phyloP scores from a whole-genome alignment of 495 filamentous ascomycete species.

The Xylaria intraflava region DNA sequence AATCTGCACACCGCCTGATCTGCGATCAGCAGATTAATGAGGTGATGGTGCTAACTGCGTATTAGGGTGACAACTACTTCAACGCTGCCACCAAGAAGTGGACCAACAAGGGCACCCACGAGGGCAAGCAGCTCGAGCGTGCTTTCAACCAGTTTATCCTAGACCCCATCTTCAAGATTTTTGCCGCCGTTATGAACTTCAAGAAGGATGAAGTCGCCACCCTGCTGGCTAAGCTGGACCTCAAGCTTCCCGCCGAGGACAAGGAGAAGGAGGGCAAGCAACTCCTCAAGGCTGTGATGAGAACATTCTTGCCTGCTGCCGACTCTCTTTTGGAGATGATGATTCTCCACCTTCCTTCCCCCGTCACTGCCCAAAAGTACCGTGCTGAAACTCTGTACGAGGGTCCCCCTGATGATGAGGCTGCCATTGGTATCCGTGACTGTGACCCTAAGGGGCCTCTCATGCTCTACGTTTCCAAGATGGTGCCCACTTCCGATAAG shows the following conservation, averaged over 20 bases:
- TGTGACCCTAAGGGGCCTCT: constrained; percentile 96
- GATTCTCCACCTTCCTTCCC: constrained; percentile 97
- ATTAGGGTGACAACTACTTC: constrained; percentile 97
- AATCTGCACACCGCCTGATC: background rate
- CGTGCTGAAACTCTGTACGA: constrained; percentile 98
- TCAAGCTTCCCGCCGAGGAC: constrained; percentile 82
- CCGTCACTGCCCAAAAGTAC: constrained; percentile 94
- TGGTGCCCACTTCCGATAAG: constrained; percentile 99
- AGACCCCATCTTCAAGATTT: constrained; percentile 99
- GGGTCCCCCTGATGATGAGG: constrained; percentile 87
- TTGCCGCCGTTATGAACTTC: constrained; percentile 91
- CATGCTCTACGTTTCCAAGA: constrained; percentile 99
- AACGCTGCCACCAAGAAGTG: constrained; percentile 99
- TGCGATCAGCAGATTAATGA: background rate
- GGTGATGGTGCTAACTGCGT: constrained; percentile 5
- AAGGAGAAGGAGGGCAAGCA: constrained; percentile 92
- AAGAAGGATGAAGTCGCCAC: constrained; percentile 87
- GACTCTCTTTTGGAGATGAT: constrained; percentile 99
- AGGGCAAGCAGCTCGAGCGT: constrained; percentile 88
- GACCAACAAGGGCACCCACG: constrained; percentile 73
- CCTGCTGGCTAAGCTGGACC: constrained; percentile 84
- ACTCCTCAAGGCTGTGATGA: constrained; percentile 95
- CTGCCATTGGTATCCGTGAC: constrained; percentile 91
- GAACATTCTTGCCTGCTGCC: constrained; percentile 95
- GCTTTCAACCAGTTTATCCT: constrained; percentile 98